Conservation (phyloP, 2,329 filamentous ascomycete genomes). For the Botrytis deweyae region DNA sequence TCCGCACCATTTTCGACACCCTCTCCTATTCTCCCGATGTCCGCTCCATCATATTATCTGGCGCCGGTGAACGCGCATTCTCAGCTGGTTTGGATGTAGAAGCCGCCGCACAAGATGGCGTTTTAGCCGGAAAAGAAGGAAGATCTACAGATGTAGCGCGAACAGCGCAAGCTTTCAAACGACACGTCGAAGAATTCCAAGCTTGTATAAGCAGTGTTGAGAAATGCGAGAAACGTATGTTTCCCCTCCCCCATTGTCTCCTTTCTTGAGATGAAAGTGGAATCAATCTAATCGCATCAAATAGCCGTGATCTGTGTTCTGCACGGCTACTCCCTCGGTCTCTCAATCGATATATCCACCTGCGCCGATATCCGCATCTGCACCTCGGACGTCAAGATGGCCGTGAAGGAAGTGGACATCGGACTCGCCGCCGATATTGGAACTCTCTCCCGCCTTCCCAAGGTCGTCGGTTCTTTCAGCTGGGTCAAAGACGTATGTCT, state of each 20-base stretch:
- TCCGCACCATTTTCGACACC: constrained; percentile 67
- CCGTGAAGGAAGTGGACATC: constrained; percentile 81
- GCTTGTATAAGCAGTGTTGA: constrained; percentile 73
- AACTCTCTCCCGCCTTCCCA: constrained; percentile 70
- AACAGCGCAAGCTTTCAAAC: constrained; percentile 59
- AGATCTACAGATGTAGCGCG: constrained; percentile 58
- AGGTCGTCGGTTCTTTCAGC: constrained; percentile 65
- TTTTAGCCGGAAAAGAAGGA: constrained; percentile 41
- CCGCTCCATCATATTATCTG: constrained; percentile 76
- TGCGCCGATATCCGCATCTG: constrained; percentile 71
- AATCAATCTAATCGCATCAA: background rate
- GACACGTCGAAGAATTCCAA: constrained; percentile 78
- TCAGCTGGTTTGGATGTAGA: constrained; percentile 82
- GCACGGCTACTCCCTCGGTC: constrained; percentile 74
- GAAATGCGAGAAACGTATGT: constrained; percentile 81
- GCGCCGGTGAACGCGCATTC: constrained; percentile 80
- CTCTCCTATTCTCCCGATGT: constrained; percentile 72
- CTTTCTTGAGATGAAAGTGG: background rate
- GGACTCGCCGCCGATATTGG: constrained; percentile 78
- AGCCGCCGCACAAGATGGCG: constrained; percentile 57
- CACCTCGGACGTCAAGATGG: constrained; percentile 58
- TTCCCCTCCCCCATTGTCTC: background rate
- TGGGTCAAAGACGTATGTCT: constrained; percentile 81
- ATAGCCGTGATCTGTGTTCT: constrained; percentile 77
- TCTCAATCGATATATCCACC: constrained; percentile 72